Evolutionary conservation across 768 basidiomycete species (phyloP).

Genomic region (Mycena amicta): DNA sequence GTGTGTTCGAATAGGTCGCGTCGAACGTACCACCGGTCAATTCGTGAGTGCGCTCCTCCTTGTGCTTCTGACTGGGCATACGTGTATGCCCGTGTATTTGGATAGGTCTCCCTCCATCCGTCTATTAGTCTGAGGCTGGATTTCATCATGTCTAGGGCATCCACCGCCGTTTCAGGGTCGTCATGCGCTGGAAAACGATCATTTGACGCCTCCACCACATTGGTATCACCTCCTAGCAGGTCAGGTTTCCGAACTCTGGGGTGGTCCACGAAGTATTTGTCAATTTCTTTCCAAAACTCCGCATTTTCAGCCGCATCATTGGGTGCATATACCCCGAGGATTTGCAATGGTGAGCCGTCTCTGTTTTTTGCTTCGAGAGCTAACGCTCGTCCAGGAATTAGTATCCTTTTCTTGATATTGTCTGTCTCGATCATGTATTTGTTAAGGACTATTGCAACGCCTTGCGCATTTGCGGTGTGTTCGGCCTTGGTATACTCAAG

Average conservation of each 20-base stretch:
- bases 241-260: slow-evolving; percentile 27
- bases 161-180: slow-evolving; percentile 18
- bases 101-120: slow-evolving; percentile 35
- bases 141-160: slow-evolving; percentile 27
- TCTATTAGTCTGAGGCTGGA: slow-evolving; percentile 23
- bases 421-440: slow-evolving; percentile 24
- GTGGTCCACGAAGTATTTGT: slow-evolving; percentile 8
- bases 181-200: slow-evolving; percentile 34
- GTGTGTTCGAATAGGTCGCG: slow-evolving; percentile 4
- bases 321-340: slow-evolving; percentile 41
- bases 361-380: slow-evolving; percentile 20
- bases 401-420: neutral
- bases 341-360: slow-evolving; percentile 14
- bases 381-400: slow-evolving; percentile 3
- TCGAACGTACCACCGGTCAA: slow-evolving; percentile 39
- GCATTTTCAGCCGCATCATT: slow-evolving; percentile 30
- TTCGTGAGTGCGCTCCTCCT: slow-evolving; percentile 27
- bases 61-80: slow-evolving; percentile 23
- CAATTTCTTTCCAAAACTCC: slow-evolving; percentile 31
- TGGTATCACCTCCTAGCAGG: slow-evolving; percentile 43
- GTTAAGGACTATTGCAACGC: slow-evolving; percentile 38
- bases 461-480: slow-evolving; percentile 22
- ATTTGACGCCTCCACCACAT: slow-evolving; percentile 40
- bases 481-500: slow-evolving; percentile 22
- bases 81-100: slow-evolving; percentile 27